Evolutionary conservation across 352 stramenopile species (phyloP), one percentile per base, ranked within the genome.

Genomic region (Phytophthora quininea): DNA sequence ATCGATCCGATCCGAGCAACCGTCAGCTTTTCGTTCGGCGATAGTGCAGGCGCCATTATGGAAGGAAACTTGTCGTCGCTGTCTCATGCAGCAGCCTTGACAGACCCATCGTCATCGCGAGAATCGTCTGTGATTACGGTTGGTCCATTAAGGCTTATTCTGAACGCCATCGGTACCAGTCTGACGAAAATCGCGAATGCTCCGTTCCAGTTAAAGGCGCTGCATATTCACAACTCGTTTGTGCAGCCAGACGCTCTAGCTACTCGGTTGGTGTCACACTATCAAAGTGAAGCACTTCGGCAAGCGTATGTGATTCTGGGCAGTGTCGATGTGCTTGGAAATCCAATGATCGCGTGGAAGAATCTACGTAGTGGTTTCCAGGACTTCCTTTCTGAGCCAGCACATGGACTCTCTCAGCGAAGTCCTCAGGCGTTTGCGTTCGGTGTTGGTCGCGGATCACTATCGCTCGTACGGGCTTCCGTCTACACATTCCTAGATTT

Each of bases 401-500:
- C 86, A 4, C 82, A 93, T 52, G 89, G 89, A 7, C 89, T 94
- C 61, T 82, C 77, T 3, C 82, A 95, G 69, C 72, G 89, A 73
- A 92, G 88, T 53, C 87, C 86, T 1, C 82, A 84, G 10, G 86
- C 88, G 14, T 96, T 96, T 67, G 88, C 83, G 10, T 80, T 87
- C 10, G 89, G 89, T 14, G 81, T 96, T 37, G 82, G 88, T 5
- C 80, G 88, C 49, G 89, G 89, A n/a, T 94, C 87, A 2, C 73
- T 91, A n/a, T 92, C 88, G 40, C 79, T 96, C 7, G 58, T 93
- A n/a, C 86, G 88, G 29, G 87, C 87, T 7, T 92, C 88, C 2
- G 80, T 96, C 19, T 96, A 95, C 58, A 95, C 89, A 3, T 82
- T 95, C 37, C 68, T 96, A 47, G 89, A 96, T 58, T 96, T 96